Evolutionary conservation across 768 basidiomycete genomes (phyloP), one percentile per base, ranked within the genome.

Genomic region (Mycena polygramma): DNA sequence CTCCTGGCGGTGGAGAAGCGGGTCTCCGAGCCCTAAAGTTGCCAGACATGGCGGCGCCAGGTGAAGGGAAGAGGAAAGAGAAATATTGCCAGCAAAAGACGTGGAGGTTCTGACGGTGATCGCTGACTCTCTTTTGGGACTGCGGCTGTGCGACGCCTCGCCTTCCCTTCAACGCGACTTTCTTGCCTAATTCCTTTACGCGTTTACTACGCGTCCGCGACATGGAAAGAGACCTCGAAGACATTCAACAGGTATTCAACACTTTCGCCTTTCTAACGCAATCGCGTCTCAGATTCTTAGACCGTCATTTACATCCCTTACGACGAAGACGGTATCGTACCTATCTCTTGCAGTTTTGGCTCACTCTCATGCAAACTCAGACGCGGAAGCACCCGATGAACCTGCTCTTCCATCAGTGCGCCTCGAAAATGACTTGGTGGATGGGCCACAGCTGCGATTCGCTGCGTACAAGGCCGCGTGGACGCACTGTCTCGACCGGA

Each of bases 11-110:
- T 11, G 92, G 92, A 63, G 92, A 91, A 35, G 92, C 83, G 62
- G 90, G 90, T 75, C 92, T 86, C 78, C 92, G 86, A 63, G 85
- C 90, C 79, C 93, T 86, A 78, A 93, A 89, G 72, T 79, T 84
- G 79, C 81, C 83, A 78, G 85, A 84, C 85, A 87, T 82, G 55
- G 64, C 45, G 53, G 41, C 30, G 46, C 58, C 65, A 39, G 45
- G n/a, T 36, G 36, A 24, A 10, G 30, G 36, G 26, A 49, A 57
- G 48, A 30, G 43, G 58, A 55, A 35, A 62, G 35, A 8, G 48
- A 49, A 52, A 62, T 30, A 22, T 54, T 62, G 69, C 69, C 69
- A 70, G 69, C 69, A 57, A 54, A 30, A 30, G 30, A 51, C 22
- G 63, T 36, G 39, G 59, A 53, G 67, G 49, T 51, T 36, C 20